Evolutionary conservation across 1,284 basidiomycete genomes (phyloP).

Genomic region (Cryptococcus neoformans): DNA sequence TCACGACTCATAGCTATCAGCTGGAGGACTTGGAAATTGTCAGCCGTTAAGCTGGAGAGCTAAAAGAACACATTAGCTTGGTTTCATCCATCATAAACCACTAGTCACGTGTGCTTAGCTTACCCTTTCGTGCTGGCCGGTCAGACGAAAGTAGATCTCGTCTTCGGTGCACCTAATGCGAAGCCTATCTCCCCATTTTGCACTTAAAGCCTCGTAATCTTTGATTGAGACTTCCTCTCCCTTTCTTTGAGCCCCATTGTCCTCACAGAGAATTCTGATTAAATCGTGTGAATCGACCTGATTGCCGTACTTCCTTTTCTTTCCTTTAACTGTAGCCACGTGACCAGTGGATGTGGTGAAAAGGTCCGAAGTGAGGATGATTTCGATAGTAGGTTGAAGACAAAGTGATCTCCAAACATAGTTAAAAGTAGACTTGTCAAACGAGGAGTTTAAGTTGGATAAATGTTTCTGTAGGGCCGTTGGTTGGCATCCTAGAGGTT

Average conservation of each 20-base stretch:
- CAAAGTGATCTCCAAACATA: not conserved
- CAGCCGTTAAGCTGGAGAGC: slow-evolving; percentile 32
- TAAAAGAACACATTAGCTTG: slow-evolving; percentile 6
- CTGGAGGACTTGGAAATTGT: slow-evolving; percentile 34
- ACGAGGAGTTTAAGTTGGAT: not conserved
- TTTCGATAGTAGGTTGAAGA: not conserved
- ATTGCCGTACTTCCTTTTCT: not conserved
- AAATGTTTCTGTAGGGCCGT: not conserved
- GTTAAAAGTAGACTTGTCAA: not conserved
- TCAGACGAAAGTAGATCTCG: slow-evolving; percentile 43
- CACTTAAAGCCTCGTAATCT: slow-evolving; percentile 23
- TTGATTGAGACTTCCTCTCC: not conserved
- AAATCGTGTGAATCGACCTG: not conserved
- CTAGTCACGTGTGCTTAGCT: slow-evolving; percentile 19
- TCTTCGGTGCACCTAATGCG: slow-evolving; percentile 39
- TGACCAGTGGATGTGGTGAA: not conserved
- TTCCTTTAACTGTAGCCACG: too few relatives aligned
- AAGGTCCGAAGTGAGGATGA: not conserved
- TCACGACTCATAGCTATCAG: slow-evolving; percentile 26
- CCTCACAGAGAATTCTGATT: not conserved
- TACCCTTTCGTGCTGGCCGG: slow-evolving; percentile 31
- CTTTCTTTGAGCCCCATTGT: not conserved
- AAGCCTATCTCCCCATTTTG: slow-evolving; percentile 36
- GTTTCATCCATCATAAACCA: not conserved
- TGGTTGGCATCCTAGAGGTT: not conserved